Percentiles rank a stretch among this genome's conserved stretches.
Conservation (phyloP, 768 basidiomycete genomes). For the Lanmaoa pseudosensibilis region DNA sequence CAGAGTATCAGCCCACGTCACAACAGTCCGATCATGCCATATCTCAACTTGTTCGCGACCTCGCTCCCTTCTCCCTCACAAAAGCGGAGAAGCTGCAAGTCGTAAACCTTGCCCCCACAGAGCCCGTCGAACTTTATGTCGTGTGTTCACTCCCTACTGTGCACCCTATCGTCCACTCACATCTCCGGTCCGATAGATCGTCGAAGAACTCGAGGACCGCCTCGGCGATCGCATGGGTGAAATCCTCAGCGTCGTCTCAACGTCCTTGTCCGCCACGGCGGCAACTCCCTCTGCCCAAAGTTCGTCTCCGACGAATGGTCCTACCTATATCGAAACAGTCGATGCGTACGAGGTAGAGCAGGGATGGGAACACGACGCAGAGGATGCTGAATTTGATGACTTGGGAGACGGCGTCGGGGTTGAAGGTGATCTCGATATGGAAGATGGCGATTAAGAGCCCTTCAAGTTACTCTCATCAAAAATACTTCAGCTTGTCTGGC, state of each 20-base stretch:
- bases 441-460: slow-evolving; percentile 45
- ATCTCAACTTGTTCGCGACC: slow-evolving; percentile 59
- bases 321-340: neutral
- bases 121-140: slow-evolving; percentile 84
- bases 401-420: slow-evolving; percentile 63
- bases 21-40: slow-evolving; percentile 68
- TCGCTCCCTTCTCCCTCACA: slow-evolving; percentile 72
- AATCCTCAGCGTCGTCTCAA: slow-evolving; percentile 58
- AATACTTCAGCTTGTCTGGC: neutral
- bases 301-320: neutral
- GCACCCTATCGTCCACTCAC: neutral
- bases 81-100: slow-evolving; percentile 92
- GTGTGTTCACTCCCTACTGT: slow-evolving; percentile 46
- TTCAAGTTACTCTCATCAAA: neutral
- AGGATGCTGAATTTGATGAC: slow-evolving; percentile 64
- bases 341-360: slow-evolving; percentile 27
- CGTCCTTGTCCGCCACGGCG: slow-evolving; percentile 32
- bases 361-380: slow-evolving; percentile 38
- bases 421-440: slow-evolving; percentile 71
- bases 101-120: slow-evolving; percentile 84
- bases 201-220: slow-evolving; percentile 89
- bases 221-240: slow-evolving; percentile 69
- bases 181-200: slow-evolving; percentile 54
- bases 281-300: neutral
- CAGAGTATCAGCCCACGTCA: slow-evolving; percentile 66